Evolutionary conservation across 2,329 filamentous ascomycete genomes (phyloP).

Genomic region (Aspergillus tanneri): DNA sequence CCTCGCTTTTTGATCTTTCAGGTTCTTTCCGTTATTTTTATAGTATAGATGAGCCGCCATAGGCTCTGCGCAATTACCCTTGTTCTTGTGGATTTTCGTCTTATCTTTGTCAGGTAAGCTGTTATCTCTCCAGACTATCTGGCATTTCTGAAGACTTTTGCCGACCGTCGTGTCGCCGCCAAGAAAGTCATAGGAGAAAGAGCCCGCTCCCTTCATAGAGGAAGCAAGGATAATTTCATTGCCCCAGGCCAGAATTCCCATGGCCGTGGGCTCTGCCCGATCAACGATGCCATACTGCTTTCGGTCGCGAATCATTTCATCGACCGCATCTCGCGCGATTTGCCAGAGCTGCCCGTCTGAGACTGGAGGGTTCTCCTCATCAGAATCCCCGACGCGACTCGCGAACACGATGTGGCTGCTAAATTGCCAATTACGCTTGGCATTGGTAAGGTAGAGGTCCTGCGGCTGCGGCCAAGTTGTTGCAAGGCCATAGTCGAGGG

Average conservation of each 20-base stretch:
- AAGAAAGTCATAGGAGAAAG: conserved; percentile 1
- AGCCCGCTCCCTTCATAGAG: conserved; percentile 1
- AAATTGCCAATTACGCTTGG: neutral
- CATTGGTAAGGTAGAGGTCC: neutral
- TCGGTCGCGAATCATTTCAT: conserved; percentile 1
- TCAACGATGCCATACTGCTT: neutral
- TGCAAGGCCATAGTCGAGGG: neutral
- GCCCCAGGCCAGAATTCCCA: conserved; percentile 8
- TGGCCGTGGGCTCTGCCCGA: conserved; percentile 2
- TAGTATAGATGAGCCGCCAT: conserved; percentile 8
- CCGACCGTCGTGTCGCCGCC: neutral
- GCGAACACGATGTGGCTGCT: neutral
- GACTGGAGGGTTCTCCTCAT: neutral
- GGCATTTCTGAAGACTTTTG: conserved; percentile 1
- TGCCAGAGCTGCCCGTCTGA: conserved; percentile 10
- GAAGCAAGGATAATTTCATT: conserved; percentile 10
- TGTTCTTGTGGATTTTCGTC: neutral
- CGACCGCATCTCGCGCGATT: conserved; percentile 8
- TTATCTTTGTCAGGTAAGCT: neutral
- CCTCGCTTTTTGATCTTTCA: neutral
- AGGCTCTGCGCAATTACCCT: neutral
- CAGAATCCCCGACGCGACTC: neutral
- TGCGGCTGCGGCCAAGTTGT: neutral
- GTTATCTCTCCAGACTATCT: conserved; percentile 1
- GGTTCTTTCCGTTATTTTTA: neutral